A percentile compares a stretch with the other conserved stretches of the same genome.
Evolutionary conservation across 768 basidiomycete genomes (phyloP).

Genomic region (Chalciporus chontae): DNA sequence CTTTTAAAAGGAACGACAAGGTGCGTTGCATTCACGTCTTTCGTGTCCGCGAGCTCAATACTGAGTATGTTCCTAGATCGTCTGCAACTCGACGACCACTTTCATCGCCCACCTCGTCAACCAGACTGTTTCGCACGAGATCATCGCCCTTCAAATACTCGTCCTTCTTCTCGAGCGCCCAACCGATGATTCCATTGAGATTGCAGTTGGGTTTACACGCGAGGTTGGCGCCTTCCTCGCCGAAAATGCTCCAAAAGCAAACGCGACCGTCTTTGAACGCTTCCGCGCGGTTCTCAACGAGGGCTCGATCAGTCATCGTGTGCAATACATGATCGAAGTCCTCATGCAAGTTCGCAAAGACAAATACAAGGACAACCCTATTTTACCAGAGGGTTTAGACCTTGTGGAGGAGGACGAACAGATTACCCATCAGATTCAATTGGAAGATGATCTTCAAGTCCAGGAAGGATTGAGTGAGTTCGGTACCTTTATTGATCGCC

Average conservation of each 20-base stretch:
- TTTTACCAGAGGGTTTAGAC: conserved; percentile 90
- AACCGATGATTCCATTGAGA: conserved; percentile 97
- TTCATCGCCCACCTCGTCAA: conserved; percentile 92
- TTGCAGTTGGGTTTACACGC: conserved; percentile 95
- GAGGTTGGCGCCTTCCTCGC: conserved; percentile 95
- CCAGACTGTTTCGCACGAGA: conserved; percentile 89
- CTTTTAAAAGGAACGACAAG: conserved; percentile 98
- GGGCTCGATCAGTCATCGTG: conserved; percentile 89
- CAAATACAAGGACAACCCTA: conserved; percentile 98
- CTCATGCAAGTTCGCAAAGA: conserved; percentile 99
- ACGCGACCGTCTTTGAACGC: conserved; percentile 91
- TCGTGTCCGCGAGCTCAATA: neutral
- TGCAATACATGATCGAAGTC: conserved; percentile 99
- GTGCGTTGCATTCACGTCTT: conserved; percentile 40
- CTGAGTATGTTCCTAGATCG: conserved; percentile 51
- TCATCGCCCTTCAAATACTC: conserved; percentile 92
- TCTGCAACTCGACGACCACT: conserved; percentile 90
- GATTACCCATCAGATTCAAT: conserved; percentile 87
- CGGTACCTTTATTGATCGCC: neutral
- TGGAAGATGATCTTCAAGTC: conserved; percentile 92
- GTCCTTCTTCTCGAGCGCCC: conserved; percentile 93
- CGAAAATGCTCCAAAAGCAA: conserved; percentile 93
- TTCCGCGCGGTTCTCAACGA: conserved; percentile 97
- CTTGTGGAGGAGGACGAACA: conserved; percentile 98
- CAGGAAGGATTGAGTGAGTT: conserved; percentile 90